Evolutionary conservation across 106 monocot genomes (phyloP).

Genomic region (Platanthera zijinensis): DNA sequence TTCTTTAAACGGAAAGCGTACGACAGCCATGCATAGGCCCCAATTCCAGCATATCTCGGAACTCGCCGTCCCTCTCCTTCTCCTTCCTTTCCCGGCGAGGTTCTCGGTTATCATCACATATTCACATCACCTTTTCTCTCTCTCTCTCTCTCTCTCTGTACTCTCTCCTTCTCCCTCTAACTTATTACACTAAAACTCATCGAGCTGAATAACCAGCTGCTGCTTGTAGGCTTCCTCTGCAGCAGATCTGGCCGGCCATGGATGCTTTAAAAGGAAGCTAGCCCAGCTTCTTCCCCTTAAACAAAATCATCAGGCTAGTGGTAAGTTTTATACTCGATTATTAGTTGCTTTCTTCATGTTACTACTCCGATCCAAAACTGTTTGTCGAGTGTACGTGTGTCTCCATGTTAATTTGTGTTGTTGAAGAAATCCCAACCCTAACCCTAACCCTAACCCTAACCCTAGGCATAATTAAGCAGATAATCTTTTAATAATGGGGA

Average conservation of each 20-base stretch:
- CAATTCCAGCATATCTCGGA: conserved; percentile 6
- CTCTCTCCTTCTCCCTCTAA: background rate
- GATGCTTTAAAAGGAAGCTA: background rate
- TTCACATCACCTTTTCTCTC: background rate
- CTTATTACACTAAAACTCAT: background rate
- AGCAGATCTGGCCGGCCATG: background rate
- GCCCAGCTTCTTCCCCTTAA: background rate
- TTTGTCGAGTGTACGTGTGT: background rate
- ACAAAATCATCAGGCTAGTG: background rate
- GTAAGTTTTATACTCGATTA: background rate
- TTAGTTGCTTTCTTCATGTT: background rate
- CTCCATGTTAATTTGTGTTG: background rate
- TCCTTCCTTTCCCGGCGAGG: background rate
- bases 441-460: background rate
- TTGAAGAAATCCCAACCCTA: background rate
- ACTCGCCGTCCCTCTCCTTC: conserved; percentile 2
- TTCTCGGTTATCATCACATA: background rate
- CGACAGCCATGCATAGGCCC: conserved; percentile 2
- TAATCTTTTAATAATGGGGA: background rate
- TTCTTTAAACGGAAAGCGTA: background rate
- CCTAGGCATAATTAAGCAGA: no score
- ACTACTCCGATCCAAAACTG: background rate
- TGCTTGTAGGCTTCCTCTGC: background rate
- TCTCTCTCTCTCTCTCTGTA: background rate
- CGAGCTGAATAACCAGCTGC: background rate